Evolutionary conservation across 495 filamentous ascomycete species (phyloP).

Genomic region (Daldinia grandis): DNA sequence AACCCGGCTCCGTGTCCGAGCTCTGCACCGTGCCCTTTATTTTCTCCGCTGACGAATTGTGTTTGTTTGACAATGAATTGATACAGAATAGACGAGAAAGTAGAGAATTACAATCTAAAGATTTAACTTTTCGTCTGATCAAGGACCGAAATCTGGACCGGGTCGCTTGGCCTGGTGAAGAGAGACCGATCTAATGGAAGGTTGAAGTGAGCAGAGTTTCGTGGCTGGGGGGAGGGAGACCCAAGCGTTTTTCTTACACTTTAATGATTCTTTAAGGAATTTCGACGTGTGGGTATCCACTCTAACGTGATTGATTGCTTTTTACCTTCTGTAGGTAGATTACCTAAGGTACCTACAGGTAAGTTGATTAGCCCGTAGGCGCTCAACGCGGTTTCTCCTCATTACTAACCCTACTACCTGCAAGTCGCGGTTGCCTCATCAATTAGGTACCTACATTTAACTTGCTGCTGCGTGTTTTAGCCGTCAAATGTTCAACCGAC

Average conservation of each 20-base stretch:
- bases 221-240: slow-evolving; percentile 8
- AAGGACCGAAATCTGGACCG: slow-evolving; percentile 22
- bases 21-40: not conserved
- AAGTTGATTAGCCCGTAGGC: slow-evolving; percentile 4
- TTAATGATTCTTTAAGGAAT: slow-evolving; percentile 16
- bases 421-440: slow-evolving; percentile 29
- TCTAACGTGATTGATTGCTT: slow-evolving; percentile 26
- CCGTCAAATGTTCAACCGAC: not conserved
- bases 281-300: slow-evolving; percentile 22
- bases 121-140: slow-evolving; percentile 4
- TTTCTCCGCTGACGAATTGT: slow-evolving; percentile 4
- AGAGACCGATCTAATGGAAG: slow-evolving; percentile 19
- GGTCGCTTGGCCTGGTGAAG: slow-evolving; percentile 22
- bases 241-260: slow-evolving; percentile 11
- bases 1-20: slow-evolving; percentile 20
- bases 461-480: slow-evolving; percentile 21
- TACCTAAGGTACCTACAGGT: not conserved
- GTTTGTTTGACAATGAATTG: not conserved
- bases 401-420: slow-evolving; percentile 23
- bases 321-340: not conserved
- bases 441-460: slow-evolving; percentile 5
- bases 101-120: slow-evolving; percentile 1
- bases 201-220: slow-evolving; percentile 1
- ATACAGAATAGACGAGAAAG: slow-evolving; percentile 2
- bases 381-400: slow-evolving; percentile 34